Evolutionary conservation across 202 grass and related monocot species (phyloP).

Genomic region (Cymbopogon flexuosus): DNA sequence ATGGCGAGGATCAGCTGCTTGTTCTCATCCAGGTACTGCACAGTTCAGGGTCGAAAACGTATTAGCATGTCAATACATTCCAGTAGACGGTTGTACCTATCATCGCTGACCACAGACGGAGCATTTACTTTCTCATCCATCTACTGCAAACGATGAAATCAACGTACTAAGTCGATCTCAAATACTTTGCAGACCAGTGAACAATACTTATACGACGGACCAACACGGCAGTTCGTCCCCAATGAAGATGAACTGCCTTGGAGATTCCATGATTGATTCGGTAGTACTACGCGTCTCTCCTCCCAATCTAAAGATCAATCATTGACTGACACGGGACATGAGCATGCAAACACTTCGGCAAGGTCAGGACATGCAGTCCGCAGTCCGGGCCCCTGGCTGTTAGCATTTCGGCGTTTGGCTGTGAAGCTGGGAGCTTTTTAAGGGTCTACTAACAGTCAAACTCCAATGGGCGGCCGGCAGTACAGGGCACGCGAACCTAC

Average conservation of each 20-base stretch:
- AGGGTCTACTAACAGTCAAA: slow-evolving; percentile 28
- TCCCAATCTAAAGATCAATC: slow-evolving; percentile 34
- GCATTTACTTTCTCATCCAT: neutral
- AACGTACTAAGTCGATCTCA: neutral
- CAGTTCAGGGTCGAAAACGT: slow-evolving; percentile 16
- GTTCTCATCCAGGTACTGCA: slow-evolving; percentile 97
- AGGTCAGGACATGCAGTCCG: slow-evolving; percentile 21
- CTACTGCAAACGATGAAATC: neutral
- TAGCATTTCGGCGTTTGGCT: slow-evolving; percentile 25
- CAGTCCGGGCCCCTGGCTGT: slow-evolving; percentile 19
- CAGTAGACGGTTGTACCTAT: neutral
- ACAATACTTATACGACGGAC: neutral
- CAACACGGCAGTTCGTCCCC: neutral
- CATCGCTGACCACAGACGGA: slow-evolving; percentile 3
- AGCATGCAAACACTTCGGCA: slow-evolving; percentile 31
- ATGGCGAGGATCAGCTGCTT: slow-evolving; percentile 92
- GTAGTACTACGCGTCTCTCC: neutral
- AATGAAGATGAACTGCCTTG: neutral
- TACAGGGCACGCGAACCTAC: slow-evolving; percentile 42
- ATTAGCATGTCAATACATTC: slow-evolving; percentile 2
- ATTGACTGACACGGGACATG: slow-evolving; percentile 27
- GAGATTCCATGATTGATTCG: neutral
- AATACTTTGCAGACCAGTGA: neutral
- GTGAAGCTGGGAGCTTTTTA: slow-evolving; percentile 31
- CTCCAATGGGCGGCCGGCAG: slow-evolving; percentile 22